Base-by-base conservation (phyloP, 2,329 filamentous ascomycete species). In the Arthrinium phaeospermum region DNA sequence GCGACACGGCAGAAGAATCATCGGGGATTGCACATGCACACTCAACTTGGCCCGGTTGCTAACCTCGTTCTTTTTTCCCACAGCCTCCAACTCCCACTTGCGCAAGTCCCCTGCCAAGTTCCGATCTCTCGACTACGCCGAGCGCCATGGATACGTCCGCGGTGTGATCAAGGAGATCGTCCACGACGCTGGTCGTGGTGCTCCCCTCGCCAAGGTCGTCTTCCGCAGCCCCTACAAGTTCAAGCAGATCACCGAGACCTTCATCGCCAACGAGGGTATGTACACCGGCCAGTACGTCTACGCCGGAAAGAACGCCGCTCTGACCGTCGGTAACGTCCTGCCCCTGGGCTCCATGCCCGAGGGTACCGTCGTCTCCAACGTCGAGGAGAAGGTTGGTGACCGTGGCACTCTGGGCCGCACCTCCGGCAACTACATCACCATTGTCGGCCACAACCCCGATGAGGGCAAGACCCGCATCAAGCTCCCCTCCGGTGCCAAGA, bases 271-370 rank as follows among this genome's bases (percentile, higher is more conserved):
- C 89, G 96, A 98, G 91, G 96, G 96, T 90, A 98, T 98, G 95
- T 99, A 98, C 94, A 98, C 96, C 79, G 96, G 96, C 85, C 96
- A 99, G 88, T 99, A 99, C 91, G 95, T 99, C 93, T 99, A 99
- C 89, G 96, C 96, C 85, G 96, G 96, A 85, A 99, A 99, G 94
- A 96, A 98, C 89, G 96, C 96, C 82, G 90, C 93, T 79, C 91
- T 99, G 83, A 98, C 94, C 83, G 92, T 99, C 86, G 96, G 96
- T 87, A 99, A 99, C 91, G 88, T 99, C 84, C 94, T 99, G 76
- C 96, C 96, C 78, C 92, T 99, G 80, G 91, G 91, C 84, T 94
- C 94, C 84, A 93, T 98, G 85, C 96, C 96, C 79, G 96, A 99
- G 91, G 96, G 96, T 94, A 99, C 96, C 86, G 96, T 99, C 81